Conservation (phyloP, 306 rosid genomes). For the Sesbania bispinosa region DNA sequence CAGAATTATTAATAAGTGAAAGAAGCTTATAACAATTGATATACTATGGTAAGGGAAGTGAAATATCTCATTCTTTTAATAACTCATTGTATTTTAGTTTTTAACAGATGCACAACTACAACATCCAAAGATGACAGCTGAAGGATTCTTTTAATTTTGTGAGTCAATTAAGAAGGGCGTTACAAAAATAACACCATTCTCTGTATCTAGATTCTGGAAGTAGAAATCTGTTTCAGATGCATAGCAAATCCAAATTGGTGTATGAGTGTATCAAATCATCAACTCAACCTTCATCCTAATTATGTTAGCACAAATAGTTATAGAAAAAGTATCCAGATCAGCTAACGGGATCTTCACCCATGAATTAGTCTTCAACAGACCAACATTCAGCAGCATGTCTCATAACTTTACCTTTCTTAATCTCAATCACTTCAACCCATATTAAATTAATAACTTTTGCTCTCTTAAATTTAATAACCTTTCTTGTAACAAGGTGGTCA, state of each 20-base stretch:
- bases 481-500: background rate
- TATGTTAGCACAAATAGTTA: background rate
- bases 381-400: background rate
- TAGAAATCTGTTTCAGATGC: constrained; percentile 10
- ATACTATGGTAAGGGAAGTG: background rate
- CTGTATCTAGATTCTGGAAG: background rate
- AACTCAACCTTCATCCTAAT: background rate
- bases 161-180: background rate
- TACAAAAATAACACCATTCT: background rate
- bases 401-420: background rate
- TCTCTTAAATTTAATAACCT: background rate
- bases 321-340: background rate
- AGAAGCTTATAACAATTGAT: background rate
- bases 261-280: background rate
- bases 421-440: background rate
- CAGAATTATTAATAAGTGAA: background rate
- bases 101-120: background rate
- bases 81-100: background rate
- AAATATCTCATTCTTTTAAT: background rate
- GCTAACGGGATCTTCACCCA: constrained; percentile 2
- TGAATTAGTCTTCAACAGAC: constrained; percentile 7
- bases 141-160: background rate
- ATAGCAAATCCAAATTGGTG: background rate
- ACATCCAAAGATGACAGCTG: background rate
- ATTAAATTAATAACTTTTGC: background rate